These are phyloP conservation scores for Thelonectria rubi DNA, from an alignment of 2,329 filamentous ascomycete genomes.

Conservation along the genomic window DNA sequence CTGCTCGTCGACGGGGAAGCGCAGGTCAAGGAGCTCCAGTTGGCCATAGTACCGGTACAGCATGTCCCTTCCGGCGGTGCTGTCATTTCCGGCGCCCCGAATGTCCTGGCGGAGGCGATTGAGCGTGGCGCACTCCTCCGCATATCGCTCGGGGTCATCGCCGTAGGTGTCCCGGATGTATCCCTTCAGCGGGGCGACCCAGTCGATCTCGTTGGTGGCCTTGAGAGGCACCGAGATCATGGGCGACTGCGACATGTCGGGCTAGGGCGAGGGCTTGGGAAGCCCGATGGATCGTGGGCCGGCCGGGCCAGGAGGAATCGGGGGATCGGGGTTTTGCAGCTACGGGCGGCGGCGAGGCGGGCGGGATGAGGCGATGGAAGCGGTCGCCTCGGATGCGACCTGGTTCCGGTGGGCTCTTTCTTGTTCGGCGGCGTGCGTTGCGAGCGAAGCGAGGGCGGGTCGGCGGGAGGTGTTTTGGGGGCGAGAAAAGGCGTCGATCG, in stretches of 20 bases:
- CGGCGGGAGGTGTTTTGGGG: conserved; percentile 37
- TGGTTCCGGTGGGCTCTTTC: conserved; percentile 30
- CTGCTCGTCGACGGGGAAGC: conserved; percentile 97
- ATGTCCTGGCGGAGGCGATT: conserved; percentile 97
- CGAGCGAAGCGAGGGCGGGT: conserved; percentile 33
- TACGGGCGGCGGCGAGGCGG: conserved; percentile 18
- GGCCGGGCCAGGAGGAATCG: conserved; percentile 31
- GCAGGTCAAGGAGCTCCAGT: conserved; percentile 89
- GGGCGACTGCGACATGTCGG: conserved; percentile 80
- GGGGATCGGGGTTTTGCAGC: conserved; percentile 10
- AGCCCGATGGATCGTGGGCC: conserved; percentile 23
- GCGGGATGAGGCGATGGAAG: conserved; percentile 28
- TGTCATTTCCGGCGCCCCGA: conserved; percentile 96
- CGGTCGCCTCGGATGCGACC: conserved; percentile 48
- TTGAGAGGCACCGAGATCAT: conserved; percentile 96
- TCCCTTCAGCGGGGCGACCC: conserved; percentile 88
- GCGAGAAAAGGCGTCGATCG: conserved; percentile 31
- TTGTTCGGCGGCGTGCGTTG: conserved; percentile 27
- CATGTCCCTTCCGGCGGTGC: conserved; percentile 89
- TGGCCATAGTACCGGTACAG: conserved; percentile 98
- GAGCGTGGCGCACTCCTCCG: conserved; percentile 92
- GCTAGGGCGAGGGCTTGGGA: conserved; percentile 24
- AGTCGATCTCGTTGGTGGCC: conserved; percentile 97
- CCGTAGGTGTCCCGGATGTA: conserved; percentile 96
- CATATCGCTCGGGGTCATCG: conserved; percentile 95